Evolutionary conservation across 2,329 filamentous ascomycete species (phyloP).

Genomic region (Pseudohalonectria lignicola): DNA sequence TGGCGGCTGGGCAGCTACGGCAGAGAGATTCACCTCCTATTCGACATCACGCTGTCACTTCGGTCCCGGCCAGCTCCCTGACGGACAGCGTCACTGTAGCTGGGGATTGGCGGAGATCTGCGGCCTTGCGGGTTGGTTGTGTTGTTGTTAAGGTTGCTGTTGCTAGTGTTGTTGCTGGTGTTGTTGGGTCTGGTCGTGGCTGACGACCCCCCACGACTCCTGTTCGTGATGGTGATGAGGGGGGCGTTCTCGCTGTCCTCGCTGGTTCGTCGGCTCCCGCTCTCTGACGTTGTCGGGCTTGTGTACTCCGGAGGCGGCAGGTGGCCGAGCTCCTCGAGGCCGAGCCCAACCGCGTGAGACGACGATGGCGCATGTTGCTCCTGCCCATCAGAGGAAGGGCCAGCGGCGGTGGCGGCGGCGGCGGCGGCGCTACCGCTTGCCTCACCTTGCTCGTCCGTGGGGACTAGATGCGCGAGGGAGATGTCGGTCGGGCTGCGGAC

Average conservation of each 20-base stretch:
- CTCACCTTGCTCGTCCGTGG: conserved; percentile 61
- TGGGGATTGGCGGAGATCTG: conserved; percentile 65
- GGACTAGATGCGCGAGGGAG: conserved; percentile 76
- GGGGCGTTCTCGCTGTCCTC: conserved; percentile 45
- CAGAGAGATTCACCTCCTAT: neutral
- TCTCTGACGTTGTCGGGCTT: conserved; percentile 51
- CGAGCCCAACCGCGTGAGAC: conserved; percentile 23
- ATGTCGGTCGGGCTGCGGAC: conserved; percentile 91
- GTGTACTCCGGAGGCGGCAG: conserved; percentile 65
- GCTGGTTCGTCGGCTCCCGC: conserved; percentile 43
- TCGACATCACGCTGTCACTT: conserved; percentile 24
- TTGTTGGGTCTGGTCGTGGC: conserved; percentile 18
- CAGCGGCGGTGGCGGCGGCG: conserved; percentile 17
- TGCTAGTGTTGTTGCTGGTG: conserved; percentile 10
- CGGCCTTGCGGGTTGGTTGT: conserved; percentile 10
- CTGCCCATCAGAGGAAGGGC: conserved; percentile 12
- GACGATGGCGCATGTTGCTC: too few relatives aligned
- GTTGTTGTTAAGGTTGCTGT: neutral
- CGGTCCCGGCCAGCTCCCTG: conserved; percentile 37
- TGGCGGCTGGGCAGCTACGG: too few relatives aligned
- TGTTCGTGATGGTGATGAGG: conserved; percentile 33
- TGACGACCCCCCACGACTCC: conserved; percentile 38
- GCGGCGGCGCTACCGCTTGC: conserved; percentile 45
- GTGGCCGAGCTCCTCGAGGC: conserved; percentile 42
- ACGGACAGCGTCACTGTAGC: conserved; percentile 65